Conservation (phyloP, 2,329 filamentous ascomycete genomes). For the Colletotrichum destructivum region DNA sequence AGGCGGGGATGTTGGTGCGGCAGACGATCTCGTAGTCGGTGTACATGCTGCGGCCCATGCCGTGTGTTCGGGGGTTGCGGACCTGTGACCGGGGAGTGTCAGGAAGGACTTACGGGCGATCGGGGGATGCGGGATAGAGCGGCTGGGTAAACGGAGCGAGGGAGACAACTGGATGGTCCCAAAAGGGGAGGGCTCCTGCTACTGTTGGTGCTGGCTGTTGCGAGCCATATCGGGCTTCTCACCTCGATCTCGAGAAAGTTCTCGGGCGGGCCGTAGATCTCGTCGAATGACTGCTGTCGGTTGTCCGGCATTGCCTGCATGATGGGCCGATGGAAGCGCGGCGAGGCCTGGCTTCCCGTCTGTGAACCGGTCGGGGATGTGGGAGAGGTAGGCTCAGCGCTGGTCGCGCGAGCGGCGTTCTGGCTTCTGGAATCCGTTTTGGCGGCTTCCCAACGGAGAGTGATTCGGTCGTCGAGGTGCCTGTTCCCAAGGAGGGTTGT, state of each 20-base stretch:
- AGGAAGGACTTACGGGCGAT: not conserved
- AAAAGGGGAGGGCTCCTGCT: not conserved
- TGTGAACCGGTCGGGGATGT: slow-evolving; percentile 44
- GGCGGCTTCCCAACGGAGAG: slow-evolving; percentile 48
- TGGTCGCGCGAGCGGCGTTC: slow-evolving; percentile 52
- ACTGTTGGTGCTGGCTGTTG: not conserved
- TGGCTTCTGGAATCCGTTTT: slow-evolving; percentile 61
- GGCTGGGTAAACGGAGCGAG: slow-evolving; percentile 1
- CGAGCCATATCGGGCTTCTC: slow-evolving; percentile 45
- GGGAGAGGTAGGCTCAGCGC: slow-evolving; percentile 47
- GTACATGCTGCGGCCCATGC: slow-evolving; percentile 96
- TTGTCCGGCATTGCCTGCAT: slow-evolving; percentile 80
- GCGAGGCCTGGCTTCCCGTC: slow-evolving; percentile 47
- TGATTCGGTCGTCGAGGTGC: not conserved
- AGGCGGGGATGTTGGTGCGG: slow-evolving; percentile 98
- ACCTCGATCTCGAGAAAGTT: slow-evolving; percentile 99
- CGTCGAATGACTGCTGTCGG: slow-evolving; percentile 95
- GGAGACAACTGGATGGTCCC: not conserved
- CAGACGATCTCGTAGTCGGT: slow-evolving; percentile 99
- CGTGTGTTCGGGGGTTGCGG: slow-evolving; percentile 92
- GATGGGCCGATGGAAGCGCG: slow-evolving; percentile 65
- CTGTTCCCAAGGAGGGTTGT: not conserved
- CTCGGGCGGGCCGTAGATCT: slow-evolving; percentile 98
- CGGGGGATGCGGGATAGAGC: not conserved
- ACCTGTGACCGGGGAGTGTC: slow-evolving; percentile 70